Base-by-base conservation (phyloP, 2,329 filamentous ascomycete genomes). In the Colletotrichum costaricense region DNA sequence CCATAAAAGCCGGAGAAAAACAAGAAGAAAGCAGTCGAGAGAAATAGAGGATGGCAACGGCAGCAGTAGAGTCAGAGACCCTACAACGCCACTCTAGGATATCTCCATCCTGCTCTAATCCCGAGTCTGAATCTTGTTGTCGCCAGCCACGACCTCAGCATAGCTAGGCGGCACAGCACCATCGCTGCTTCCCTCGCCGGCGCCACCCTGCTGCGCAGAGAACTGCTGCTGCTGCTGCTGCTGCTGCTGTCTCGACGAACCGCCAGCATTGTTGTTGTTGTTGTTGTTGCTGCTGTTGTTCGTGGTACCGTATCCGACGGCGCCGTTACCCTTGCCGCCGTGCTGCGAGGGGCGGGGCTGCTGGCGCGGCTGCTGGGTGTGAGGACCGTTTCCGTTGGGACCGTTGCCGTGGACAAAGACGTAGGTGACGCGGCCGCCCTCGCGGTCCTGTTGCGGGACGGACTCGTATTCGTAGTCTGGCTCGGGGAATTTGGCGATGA, bases 401-500 rank as follows among this genome's bases (percentile, higher is more conserved):
- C 57, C 84, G 82, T 77, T 85, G 83, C 76, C 85, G 81, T 90
- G 88, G 71, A 95, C 93, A 80, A 94, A 93, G 81, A 97, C 93
- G 83, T 97, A 96, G 52, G 92, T 93, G 68, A 96, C 91, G 74
- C 87, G 88, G 77, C 88, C 86, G 77, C 86, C 84, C 76, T 89
- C 88, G 78, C 80, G 77, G 78, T 90, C 88, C 66, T 91, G 90
- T 5, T 66, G 65, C 26, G 89, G 84, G 54, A 93, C 82, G 63
- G 87, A 84, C 77, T 94, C 90, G 84, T 97, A 95, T 75, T 93
- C 90, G 82, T 89, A 89, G 72, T 92, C 88, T 54, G 89, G 77
- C 74, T 98, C 96, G 72, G 97, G 97, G 82, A 93, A 94, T 81
- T 94, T 93, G 79, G 94, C 90, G 84, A 99, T 98, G 84, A 98